A percentile compares a stretch with the other conserved stretches of the same genome.
Conservation (phyloP, 2,329 filamentous ascomycete species). For the Phyllosticta citrichinensis region DNA sequence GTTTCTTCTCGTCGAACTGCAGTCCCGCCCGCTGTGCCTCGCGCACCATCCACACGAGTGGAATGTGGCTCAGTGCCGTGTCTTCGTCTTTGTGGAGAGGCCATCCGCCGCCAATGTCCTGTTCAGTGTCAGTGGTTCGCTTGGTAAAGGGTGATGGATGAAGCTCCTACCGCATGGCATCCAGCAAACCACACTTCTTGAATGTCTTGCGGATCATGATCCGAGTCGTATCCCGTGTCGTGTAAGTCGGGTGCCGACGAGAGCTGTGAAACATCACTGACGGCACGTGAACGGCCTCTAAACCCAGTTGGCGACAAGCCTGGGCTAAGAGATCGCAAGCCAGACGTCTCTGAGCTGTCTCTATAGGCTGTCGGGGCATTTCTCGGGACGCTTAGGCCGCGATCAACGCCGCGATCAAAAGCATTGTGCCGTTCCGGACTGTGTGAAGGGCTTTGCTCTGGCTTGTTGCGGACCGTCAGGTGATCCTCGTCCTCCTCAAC, state of each 20-base stretch:
- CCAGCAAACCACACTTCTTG: conserved; percentile 75
- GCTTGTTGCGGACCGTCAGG: not conserved
- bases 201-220: conserved; percentile 56
- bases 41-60: conserved; percentile 61
- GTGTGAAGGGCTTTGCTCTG: not conserved
- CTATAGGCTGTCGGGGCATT: conserved; percentile 15
- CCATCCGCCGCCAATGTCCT: conserved; percentile 71
- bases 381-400: too few species aligned
- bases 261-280: not conserved
- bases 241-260: not conserved
- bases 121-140: not conserved
- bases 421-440: conserved; percentile 1
- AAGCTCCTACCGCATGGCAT: conserved; percentile 48
- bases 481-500: conserved; percentile 28
- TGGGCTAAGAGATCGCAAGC: conserved; percentile 23
- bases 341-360: conserved; percentile 24
- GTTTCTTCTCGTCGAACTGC: conserved; percentile 57
- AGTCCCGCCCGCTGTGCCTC: conserved; percentile 57
- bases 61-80: conserved; percentile 54
- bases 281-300: conserved; percentile 3
- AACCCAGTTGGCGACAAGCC: conserved; percentile 15
- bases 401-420: not conserved
- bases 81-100: conserved; percentile 44
- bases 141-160: not conserved
- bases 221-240: conserved; percentile 18